phyloP scores from a whole-genome alignment of 176 grass and related monocot genomes.

The Pontederia paniculata region DNA sequence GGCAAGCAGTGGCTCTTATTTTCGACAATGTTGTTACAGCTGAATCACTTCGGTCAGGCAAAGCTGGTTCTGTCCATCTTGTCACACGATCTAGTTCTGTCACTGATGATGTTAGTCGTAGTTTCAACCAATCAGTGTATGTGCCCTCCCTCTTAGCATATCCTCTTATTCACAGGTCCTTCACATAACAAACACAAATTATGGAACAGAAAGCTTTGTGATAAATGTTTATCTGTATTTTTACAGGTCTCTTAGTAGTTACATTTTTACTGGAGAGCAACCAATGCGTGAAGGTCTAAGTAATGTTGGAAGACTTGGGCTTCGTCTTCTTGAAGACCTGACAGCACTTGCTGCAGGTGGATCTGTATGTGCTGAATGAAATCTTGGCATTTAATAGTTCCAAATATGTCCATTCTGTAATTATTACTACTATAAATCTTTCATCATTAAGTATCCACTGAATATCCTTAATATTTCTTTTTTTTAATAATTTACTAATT shows the following conservation, averaged over 20 bases:
- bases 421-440: constrained; percentile 18
- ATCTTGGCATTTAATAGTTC: neutral
- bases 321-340: constrained; percentile 92
- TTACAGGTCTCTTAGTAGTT: constrained; percentile 40
- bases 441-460: neutral
- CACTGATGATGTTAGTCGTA: constrained; percentile 64
- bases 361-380: constrained; percentile 87
- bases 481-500: neutral
- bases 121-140: constrained; percentile 53
- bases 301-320: constrained; percentile 79
- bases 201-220: neutral
- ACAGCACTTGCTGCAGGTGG: constrained; percentile 99
- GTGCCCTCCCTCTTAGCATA: constrained; percentile 27
- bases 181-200: neutral
- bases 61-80: constrained; percentile 50
- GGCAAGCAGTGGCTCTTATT: constrained; percentile 91
- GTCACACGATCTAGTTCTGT: constrained; percentile 49
- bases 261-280: constrained; percentile 25
- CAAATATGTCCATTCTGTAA: constrained; percentile 2
- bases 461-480: neutral
- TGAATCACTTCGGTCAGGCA: constrained; percentile 87
- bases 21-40: constrained; percentile 68
- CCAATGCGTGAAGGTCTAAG: constrained; percentile 45
- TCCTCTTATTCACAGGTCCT: neutral
- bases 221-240: constrained; percentile 3